phyloP scores from a whole-genome alignment of 306 rosid genomes.

The Cicer yamashitae region DNA sequence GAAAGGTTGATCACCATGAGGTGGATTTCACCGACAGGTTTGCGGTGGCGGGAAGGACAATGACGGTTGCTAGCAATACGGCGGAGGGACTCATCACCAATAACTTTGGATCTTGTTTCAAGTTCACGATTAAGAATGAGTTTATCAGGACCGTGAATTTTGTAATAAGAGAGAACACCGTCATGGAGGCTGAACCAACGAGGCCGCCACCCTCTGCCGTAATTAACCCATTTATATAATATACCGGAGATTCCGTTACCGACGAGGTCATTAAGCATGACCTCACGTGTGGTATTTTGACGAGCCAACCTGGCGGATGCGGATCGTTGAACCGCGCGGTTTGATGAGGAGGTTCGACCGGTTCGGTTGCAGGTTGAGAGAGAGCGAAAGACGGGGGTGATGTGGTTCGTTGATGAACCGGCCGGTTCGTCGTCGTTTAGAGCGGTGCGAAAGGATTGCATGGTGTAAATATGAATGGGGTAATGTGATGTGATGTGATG shows the following conservation, averaged over 20 bases:
- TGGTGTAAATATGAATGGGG: neutral
- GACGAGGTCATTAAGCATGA: slow-evolving; percentile 51
- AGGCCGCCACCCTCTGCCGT: slow-evolving; percentile 63
- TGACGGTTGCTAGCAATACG: slow-evolving; percentile 39
- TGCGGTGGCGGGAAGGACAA: slow-evolving; percentile 42
- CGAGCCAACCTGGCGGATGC: slow-evolving; percentile 41
- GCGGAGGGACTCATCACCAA: slow-evolving; percentile 53
- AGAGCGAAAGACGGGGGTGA: slow-evolving; percentile 24
- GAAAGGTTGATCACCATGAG: slow-evolving; percentile 43
- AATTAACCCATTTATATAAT: slow-evolving; percentile 59
- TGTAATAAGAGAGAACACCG: slow-evolving; percentile 59
- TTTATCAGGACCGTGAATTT: slow-evolving; percentile 53
- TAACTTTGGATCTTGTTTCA: slow-evolving; percentile 46
- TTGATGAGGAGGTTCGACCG: neutral
- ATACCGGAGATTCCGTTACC: slow-evolving; percentile 60
- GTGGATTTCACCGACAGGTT: slow-evolving; percentile 58
- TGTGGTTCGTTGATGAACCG: neutral
- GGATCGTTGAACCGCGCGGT: slow-evolving; percentile 41
- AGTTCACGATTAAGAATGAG: slow-evolving; percentile 48
- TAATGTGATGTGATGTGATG: neutral
- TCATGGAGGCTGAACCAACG: slow-evolving; percentile 63
- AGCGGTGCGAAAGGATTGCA: slow-evolving; percentile 26
- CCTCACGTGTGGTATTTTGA: slow-evolving; percentile 41
- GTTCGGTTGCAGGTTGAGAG: slow-evolving; percentile 37
- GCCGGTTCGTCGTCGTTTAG: slow-evolving; percentile 6